phyloP scores from a whole-genome alignment of 208 protist genomes.

The Trichomonas tenax region DNA sequence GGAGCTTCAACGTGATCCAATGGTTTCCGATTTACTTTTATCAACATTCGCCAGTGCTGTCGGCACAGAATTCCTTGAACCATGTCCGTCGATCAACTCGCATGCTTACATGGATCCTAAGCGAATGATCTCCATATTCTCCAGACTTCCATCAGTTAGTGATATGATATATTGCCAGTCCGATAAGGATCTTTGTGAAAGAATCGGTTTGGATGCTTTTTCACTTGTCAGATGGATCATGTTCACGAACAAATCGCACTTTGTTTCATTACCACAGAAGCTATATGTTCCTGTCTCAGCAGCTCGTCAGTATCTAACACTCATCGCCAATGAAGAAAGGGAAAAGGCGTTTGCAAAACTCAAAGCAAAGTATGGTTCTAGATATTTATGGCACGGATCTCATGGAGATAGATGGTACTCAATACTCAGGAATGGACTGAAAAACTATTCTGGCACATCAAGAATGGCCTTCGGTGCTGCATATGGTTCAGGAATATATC shows the following conservation, averaged over 20 bases:
- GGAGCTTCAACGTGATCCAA: not conserved
- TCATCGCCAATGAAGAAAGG: not conserved
- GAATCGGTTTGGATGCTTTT: not conserved
- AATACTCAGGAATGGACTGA: not conserved
- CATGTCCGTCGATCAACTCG: too few species aligned
- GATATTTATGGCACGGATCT: not conserved
- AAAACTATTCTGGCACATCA: not conserved
- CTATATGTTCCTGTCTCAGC: too few species aligned
- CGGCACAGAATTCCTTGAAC: not conserved
- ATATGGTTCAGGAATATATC: too few species aligned
- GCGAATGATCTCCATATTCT: not conserved
- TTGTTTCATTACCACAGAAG: not conserved
- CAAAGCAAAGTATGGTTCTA: not conserved
- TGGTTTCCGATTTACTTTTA: not conserved
- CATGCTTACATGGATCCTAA: too few species aligned
- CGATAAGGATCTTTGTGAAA: not conserved
- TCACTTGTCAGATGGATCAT: not conserved
- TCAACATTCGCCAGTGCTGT: not conserved
- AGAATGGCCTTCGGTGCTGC: too few species aligned
- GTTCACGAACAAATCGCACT: not conserved
- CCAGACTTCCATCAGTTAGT: not conserved
- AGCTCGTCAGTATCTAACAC: too few species aligned
- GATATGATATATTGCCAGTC: not conserved
- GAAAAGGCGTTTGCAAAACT: not conserved
- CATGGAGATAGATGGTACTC: not conserved